These are phyloP conservation scores for Hamamelis virginiana DNA, from an alignment of 164 flowering plant genomes.

Conservation along the genomic window DNA sequence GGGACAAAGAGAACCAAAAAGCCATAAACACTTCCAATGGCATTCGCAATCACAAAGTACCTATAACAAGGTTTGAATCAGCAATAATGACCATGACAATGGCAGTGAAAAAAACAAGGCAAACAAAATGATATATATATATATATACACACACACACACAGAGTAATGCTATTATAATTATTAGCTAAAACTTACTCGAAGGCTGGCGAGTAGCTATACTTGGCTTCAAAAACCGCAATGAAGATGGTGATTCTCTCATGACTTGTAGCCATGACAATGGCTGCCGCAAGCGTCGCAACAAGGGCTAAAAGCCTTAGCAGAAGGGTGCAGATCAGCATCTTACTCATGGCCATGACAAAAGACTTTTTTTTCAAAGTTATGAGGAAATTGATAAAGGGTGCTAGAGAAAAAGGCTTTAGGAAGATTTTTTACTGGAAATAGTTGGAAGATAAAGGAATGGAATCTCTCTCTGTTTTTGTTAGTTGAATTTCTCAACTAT, in stretches of 20 bases:
- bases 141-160: neutral
- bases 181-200: slow-evolving; percentile 23
- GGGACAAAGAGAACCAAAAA: slow-evolving; percentile 35
- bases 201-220: slow-evolving; percentile 36
- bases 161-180: no score
- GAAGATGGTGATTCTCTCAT: slow-evolving; percentile 19
- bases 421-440: no score
- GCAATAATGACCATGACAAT: no score
- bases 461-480: no score
- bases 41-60: slow-evolving; percentile 39
- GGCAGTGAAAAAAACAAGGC: no score
- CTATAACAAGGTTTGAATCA: slow-evolving; percentile 4
- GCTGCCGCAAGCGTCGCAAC: slow-evolving; percentile 32
- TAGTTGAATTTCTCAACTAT: no score
- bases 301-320: slow-evolving; percentile 34
- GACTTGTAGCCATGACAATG: slow-evolving; percentile 39
- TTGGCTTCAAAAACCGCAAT: slow-evolving; percentile 27
- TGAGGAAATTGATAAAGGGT: no score
- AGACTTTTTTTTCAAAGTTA: no score
- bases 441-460: no score
- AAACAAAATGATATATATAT: neutral
- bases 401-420: no score
- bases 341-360: slow-evolving; percentile 24
- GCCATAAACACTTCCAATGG: slow-evolving; percentile 28
- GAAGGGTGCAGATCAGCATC: slow-evolving; percentile 14